Percentiles rank a stretch among this genome's conserved stretches.
Conservation (phyloP, 768 basidiomycete species). For the Tulasnella sp. region DNA sequence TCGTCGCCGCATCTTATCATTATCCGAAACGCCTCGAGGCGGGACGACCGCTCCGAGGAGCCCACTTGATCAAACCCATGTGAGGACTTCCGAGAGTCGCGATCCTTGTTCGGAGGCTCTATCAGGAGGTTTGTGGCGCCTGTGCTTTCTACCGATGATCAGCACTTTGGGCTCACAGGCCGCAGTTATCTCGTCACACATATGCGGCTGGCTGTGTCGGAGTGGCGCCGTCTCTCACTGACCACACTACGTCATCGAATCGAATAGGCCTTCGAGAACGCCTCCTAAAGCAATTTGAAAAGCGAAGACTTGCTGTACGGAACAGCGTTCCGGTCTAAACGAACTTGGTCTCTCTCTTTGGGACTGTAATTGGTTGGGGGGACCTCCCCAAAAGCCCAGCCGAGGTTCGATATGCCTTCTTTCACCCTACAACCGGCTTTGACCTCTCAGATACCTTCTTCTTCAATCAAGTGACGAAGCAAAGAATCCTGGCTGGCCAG, state of each 20-base stretch:
- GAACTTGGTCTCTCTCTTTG: background rate
- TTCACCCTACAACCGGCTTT: too few relatives aligned
- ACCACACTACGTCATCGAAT: background rate
- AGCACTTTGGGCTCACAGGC: background rate
- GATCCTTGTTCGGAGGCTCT: background rate
- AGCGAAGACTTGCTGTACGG: background rate
- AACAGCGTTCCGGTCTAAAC: background rate
- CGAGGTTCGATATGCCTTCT: too few relatives aligned
- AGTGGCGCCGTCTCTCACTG: background rate
- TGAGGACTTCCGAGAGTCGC: background rate
- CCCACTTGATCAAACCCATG: background rate
- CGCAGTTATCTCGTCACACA: too few relatives aligned
- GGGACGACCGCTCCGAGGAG: background rate
- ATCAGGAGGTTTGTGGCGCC: background rate
- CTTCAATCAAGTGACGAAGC: background rate
- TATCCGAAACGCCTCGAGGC: background rate
- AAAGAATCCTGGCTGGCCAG: background rate
- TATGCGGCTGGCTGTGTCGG: too few relatives aligned
- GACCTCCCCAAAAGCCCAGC: background rate
- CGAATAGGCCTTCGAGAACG: background rate
- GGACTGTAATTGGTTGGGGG: background rate
- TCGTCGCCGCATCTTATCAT: background rate
- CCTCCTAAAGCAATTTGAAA: background rate
- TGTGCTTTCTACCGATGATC: background rate
- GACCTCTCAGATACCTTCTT: too few relatives aligned